Percentiles rank a stretch among this genome's conserved stretches.
Evolutionary conservation across 1,284 basidiomycete species (phyloP).

Genomic region (Tetrapyrgos nigripes): DNA sequence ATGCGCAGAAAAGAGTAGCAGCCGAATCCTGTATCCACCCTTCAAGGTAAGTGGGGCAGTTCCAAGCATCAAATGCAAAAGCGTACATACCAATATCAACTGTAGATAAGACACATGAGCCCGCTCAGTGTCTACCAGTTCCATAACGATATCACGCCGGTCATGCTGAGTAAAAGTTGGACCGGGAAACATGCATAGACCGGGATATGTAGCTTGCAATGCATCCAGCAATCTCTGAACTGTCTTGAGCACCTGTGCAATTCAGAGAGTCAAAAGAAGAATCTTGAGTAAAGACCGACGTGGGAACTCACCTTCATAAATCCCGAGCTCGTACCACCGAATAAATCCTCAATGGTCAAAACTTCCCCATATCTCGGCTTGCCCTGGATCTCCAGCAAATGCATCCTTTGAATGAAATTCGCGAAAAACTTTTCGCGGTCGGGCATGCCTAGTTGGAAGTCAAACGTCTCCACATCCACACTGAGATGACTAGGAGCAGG

Average conservation of each 20-base stretch:
- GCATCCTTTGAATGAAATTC: constrained; percentile 42
- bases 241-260: constrained; percentile 39
- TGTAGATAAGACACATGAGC: constrained; percentile 35
- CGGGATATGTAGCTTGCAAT: constrained; percentile 43
- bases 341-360: constrained; percentile 42
- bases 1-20: constrained; percentile 33
- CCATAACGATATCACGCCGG: constrained; percentile 31
- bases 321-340: constrained; percentile 36
- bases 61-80: background rate
- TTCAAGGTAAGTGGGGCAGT: background rate
- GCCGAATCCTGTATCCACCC: constrained; percentile 35
- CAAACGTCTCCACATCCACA: constrained; percentile 34
- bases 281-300: background rate
- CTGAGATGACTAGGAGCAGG: constrained; percentile 33
- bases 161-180: constrained; percentile 28
- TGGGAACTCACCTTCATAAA: constrained; percentile 40
- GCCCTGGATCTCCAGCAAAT: constrained; percentile 41
- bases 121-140: constrained; percentile 38
- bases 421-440: constrained; percentile 35
- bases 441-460: constrained; percentile 33
- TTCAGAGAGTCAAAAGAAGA: background rate
- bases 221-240: constrained; percentile 39
- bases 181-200: constrained; percentile 35
- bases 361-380: constrained; percentile 44
- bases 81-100: constrained; percentile 26